phyloP scores from a whole-genome alignment of 495 filamentous ascomycete species.

The Monascus purpureus region DNA sequence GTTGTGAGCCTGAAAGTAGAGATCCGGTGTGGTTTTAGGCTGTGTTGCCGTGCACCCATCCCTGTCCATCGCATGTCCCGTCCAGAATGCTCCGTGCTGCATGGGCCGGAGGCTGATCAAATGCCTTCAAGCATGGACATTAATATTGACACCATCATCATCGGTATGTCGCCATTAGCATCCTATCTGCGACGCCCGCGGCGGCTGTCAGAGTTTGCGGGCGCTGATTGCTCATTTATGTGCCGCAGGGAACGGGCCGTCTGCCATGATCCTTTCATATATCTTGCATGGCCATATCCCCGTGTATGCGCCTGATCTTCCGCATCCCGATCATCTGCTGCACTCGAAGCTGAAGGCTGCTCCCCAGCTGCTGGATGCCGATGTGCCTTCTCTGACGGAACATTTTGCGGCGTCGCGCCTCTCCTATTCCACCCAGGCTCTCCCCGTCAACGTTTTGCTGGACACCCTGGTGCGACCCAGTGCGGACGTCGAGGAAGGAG shows the following conservation, averaged over 20 bases:
- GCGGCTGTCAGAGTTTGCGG: no score
- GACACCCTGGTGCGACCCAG: slow-evolving; percentile 54
- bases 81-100: slow-evolving; percentile 23
- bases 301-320: slow-evolving; percentile 36
- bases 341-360: slow-evolving; percentile 36
- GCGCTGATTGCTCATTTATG: background rate
- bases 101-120: slow-evolving; percentile 14
- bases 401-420: slow-evolving; percentile 49
- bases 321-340: slow-evolving; percentile 47
- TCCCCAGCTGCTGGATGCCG: slow-evolving; percentile 30
- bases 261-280: slow-evolving; percentile 53
- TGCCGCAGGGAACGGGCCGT: slow-evolving; percentile 44
- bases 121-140: slow-evolving; percentile 25
- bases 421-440: slow-evolving; percentile 51
- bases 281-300: slow-evolving; percentile 54
- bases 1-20: no score
- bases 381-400: slow-evolving; percentile 36
- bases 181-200: background rate
- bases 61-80: slow-evolving; percentile 9
- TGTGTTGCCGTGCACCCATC: slow-evolving; percentile 5
- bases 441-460: slow-evolving; percentile 49
- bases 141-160: slow-evolving; percentile 33
- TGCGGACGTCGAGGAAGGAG: slow-evolving; percentile 42
- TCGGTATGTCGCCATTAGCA: slow-evolving; percentile 28
- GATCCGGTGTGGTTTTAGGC: no score